Evolutionary conservation across 2,329 filamentous ascomycete genomes (phyloP), one percentile per base, ranked within the genome.

Genomic region (Claviceps sorghi): DNA sequence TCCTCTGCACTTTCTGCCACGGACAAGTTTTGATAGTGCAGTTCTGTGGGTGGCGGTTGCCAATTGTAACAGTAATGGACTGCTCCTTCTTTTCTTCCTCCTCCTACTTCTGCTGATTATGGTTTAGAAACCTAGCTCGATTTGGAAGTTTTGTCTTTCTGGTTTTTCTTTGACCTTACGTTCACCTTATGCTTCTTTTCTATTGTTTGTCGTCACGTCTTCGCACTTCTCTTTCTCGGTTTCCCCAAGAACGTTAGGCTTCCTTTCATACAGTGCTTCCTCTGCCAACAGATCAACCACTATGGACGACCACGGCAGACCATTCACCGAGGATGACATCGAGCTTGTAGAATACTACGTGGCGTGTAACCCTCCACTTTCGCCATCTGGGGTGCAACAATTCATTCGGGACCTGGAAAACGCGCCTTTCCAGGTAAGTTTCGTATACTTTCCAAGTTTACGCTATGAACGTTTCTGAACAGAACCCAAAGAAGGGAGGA

Each of bases 341-440:
- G 0, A 8, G 4, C 7, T 2, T 2, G 53, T 56, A 4, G 67
- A 69, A 42, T 69, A 67, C 22, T 68, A 67, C 56, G 51, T 67
- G 4, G 55, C 61, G 5, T 65, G 61, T 43, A 67, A 68, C 51
- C 67, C 67, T 5, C 66, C 65, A 0, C 52, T 68, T n/a, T 52
- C 61, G 1, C 60, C 63, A 0, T 43, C 40, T 1, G 67, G 66
- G 1, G 67, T 69, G 10, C 48, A 55, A 2, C 54, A 55, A 11
- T 53, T 67, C 29, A 56, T 65, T 19, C 38, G 54, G 2, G 48
- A 52, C 26, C 40, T 58, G 17, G 6, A 47, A 26, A 51, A 53
- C 3, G 10, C 13, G 41, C 13, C 6, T 11, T n/a, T 54, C 43
- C 13, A 54, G 40, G n/a, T 42, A 40, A 19, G 17, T 49, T 13